phyloP scores from a whole-genome alignment of 2,329 filamentous ascomycete genomes.

The Phialophora tarda region DNA sequence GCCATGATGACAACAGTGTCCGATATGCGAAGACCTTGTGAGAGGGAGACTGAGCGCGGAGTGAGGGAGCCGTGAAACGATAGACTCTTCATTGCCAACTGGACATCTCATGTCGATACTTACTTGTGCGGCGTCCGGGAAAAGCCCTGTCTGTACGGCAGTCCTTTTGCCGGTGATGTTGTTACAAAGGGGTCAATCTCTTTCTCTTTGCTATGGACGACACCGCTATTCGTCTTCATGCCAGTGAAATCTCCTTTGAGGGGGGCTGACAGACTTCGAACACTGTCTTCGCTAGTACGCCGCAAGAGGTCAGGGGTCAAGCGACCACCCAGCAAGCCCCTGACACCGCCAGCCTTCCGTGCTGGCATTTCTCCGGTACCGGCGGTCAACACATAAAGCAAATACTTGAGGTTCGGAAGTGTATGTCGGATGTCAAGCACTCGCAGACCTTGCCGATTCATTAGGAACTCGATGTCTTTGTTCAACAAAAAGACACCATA shows the following conservation, averaged over 20 bases:
- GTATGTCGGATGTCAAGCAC: slow-evolving; percentile 91
- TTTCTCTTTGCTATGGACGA: slow-evolving; percentile 24
- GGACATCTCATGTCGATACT: neutral
- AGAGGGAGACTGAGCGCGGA: neutral
- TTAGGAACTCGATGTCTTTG: slow-evolving; percentile 82
- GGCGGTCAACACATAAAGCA: slow-evolving; percentile 86
- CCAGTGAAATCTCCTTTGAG: slow-evolving; percentile 14
- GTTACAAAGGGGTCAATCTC: slow-evolving; percentile 24
- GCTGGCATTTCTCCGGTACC: slow-evolving; percentile 68
- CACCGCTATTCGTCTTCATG: slow-evolving; percentile 14
- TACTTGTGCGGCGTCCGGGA: slow-evolving; percentile 1
- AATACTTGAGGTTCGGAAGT: slow-evolving; percentile 88
- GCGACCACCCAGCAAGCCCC: slow-evolving; percentile 51
- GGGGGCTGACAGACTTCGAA: slow-evolving; percentile 27
- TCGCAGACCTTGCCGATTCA: slow-evolving; percentile 70
- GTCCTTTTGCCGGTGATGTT: slow-evolving; percentile 14
- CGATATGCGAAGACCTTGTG: neutral
- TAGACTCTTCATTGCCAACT: neutral
- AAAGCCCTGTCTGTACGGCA: slow-evolving; percentile 23
- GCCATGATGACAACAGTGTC: neutral
- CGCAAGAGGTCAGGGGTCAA: slow-evolving; percentile 48
- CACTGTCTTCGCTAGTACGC: slow-evolving; percentile 50
- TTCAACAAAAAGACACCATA: slow-evolving; percentile 97
- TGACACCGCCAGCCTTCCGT: slow-evolving; percentile 60
- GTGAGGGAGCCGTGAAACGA: neutral